Evolutionary conservation across 148 eudicot genomes (phyloP).

Genomic region (Polygonum aviculare): DNA sequence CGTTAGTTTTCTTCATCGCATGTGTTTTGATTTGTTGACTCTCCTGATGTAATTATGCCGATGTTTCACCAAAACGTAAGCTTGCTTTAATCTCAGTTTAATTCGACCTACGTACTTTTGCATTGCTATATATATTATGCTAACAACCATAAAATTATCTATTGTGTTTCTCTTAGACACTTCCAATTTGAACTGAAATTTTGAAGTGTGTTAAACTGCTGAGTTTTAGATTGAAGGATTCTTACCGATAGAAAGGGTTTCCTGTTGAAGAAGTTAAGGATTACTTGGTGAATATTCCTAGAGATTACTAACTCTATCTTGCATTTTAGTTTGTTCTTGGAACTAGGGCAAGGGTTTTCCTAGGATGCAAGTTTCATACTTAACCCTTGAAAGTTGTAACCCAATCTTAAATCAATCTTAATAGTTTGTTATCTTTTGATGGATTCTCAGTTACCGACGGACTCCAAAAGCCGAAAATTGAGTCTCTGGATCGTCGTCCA

Average conservation of each 20-base stretch:
- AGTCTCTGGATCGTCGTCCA: slow-evolving; percentile 29
- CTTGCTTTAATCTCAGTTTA: neutral
- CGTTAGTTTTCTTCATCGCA: neutral
- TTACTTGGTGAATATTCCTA: slow-evolving; percentile 5
- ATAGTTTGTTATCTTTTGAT: neutral
- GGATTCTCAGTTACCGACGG: slow-evolving; percentile 28
- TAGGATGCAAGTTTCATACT: neutral
- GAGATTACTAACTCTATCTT: slow-evolving; percentile 2
- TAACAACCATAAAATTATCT: too few relatives aligned
- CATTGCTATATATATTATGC: too few relatives aligned
- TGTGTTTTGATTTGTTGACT: neutral
- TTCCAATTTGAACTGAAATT: too few relatives aligned
- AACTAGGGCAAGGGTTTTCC: neutral
- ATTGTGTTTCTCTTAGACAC: too few relatives aligned
- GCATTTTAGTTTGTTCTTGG: slow-evolving; percentile 4
- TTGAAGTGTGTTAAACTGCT: neutral
- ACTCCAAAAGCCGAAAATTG: slow-evolving; percentile 34
- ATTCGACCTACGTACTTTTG: too few relatives aligned
- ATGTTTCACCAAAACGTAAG: neutral
- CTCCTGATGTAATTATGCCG: neutral
- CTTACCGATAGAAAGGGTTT: neutral
- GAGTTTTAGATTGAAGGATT: neutral
- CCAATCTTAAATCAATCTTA: neutral
- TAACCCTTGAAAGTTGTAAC: neutral
- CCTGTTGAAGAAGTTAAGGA: slow-evolving; percentile 5